phyloP scores from a whole-genome alignment of 257 asterid species.

The Solanum ossicruentum region DNA sequence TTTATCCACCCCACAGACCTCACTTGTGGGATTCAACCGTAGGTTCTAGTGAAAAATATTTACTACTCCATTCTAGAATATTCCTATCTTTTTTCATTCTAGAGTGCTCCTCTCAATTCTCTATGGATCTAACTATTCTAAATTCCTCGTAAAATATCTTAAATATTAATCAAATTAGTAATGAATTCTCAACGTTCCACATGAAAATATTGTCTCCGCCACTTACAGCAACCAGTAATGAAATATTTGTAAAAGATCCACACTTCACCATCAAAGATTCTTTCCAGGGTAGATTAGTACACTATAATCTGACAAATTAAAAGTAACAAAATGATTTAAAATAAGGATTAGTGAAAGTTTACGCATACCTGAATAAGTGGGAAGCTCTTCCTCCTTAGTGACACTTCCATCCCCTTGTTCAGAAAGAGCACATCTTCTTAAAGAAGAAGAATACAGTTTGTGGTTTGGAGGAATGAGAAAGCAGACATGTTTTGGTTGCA shows the following conservation, averaged over 20 bases:
- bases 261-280: neutral
- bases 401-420: conserved; percentile 51
- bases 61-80: too few species aligned
- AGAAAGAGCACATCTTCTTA: conserved; percentile 40
- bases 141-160: too few species aligned
- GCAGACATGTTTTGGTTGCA: conserved; percentile 27
- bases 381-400: conserved; percentile 46
- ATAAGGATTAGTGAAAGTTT: neutral
- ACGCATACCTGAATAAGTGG: conserved; percentile 33
- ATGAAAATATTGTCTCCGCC: too few species aligned
- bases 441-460: conserved; percentile 13
- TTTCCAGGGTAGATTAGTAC: neutral
- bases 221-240: too few species aligned
- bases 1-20: too few species aligned
- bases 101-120: too few species aligned
- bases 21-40: too few species aligned
- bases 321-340: neutral
- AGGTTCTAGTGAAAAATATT: too few species aligned
- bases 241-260: neutral
- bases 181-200: too few species aligned
- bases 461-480: conserved; percentile 17
- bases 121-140: too few species aligned
- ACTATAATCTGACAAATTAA: neutral
- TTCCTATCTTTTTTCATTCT: too few species aligned
- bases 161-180: too few species aligned